Percentiles rank a stretch among this genome's conserved stretches.
phyloP scores from a whole-genome alignment of 169 alveolate genomes.

The Plasmodium vinckei region DNA sequence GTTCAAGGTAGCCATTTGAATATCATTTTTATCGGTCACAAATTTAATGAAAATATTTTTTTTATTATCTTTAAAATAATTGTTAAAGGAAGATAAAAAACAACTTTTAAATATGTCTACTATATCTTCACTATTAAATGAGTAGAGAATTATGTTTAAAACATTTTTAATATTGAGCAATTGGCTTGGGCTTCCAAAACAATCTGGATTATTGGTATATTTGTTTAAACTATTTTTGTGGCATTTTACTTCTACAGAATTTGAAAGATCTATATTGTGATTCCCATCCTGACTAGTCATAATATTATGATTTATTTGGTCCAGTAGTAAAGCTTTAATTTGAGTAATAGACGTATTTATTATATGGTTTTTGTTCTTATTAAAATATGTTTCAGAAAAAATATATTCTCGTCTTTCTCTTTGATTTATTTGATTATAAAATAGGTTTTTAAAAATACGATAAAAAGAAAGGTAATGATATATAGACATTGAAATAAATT shows the following conservation, averaged over 20 bases:
- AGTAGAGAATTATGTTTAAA: conserved; percentile 23
- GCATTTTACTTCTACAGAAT: neutral
- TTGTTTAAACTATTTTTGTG: too few species aligned
- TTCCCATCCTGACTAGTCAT: neutral
- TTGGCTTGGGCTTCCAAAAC: neutral
- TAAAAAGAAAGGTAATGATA: conserved; percentile 55
- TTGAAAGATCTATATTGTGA: neutral
- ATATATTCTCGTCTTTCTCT: conserved; percentile 34
- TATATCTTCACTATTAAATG: conserved; percentile 29
- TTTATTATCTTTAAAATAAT: conserved; percentile 22
- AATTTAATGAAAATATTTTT: conserved; percentile 13
- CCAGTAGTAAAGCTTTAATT: conserved; percentile 6
- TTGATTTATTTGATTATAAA: conserved; percentile 33
- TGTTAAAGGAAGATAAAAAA: conserved; percentile 37
- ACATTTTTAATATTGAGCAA: conserved; percentile 16
- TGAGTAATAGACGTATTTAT: conserved; percentile 6
- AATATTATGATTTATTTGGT: neutral
- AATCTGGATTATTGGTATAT: neutral
- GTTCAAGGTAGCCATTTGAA: too few species aligned
- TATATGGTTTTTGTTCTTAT: conserved; percentile 28
- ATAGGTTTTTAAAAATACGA: conserved; percentile 14
- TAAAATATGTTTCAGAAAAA: conserved; percentile 47
- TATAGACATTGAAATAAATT: conserved; percentile 25
- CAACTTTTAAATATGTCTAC: conserved; percentile 28
- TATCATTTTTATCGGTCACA: neutral